Conservation (phyloP, 2,329 filamentous ascomycete genomes). For the Aspergillus neoniger region DNA sequence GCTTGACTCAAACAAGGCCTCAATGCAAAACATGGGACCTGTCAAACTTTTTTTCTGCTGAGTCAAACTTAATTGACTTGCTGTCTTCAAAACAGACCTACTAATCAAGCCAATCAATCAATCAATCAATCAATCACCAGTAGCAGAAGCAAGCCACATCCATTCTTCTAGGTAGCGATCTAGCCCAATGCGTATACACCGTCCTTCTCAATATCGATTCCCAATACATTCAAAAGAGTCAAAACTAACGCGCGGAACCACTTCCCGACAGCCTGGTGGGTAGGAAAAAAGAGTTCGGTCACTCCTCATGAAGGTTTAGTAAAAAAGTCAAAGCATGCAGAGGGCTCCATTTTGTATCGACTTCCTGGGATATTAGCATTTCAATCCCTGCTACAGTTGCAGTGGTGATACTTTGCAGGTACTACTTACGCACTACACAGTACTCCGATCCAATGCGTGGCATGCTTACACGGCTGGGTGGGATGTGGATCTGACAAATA, state of each 20-base stretch:
- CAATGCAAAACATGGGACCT: conserved; percentile 2
- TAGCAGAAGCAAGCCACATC: no score
- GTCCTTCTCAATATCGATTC: no score
- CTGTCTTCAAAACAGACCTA: no score
- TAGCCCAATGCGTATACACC: no score
- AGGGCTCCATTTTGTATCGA: conserved; percentile 3
- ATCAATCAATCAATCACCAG: no score
- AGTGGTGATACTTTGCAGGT: conserved; percentile 1
- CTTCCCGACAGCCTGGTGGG: background rate
- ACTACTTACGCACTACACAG: background rate
- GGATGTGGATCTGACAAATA: background rate
- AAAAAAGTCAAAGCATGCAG: background rate
- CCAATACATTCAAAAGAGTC: no score
- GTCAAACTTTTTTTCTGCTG: conserved; percentile 2
- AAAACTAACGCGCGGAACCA: conserved; percentile 5
- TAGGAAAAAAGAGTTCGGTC: background rate
- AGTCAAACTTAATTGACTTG: conserved; percentile 1
- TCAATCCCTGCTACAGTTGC: conserved; percentile 19
- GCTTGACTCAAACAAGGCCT: background rate
- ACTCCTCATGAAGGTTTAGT: background rate
- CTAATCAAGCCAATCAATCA: no score
- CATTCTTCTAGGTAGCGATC: no score
- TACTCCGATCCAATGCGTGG: background rate
- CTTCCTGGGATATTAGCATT: background rate
- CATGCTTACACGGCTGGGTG: background rate